Conservation (phyloP, 140 eudicot genomes). For the Cichorium intybus region DNA sequence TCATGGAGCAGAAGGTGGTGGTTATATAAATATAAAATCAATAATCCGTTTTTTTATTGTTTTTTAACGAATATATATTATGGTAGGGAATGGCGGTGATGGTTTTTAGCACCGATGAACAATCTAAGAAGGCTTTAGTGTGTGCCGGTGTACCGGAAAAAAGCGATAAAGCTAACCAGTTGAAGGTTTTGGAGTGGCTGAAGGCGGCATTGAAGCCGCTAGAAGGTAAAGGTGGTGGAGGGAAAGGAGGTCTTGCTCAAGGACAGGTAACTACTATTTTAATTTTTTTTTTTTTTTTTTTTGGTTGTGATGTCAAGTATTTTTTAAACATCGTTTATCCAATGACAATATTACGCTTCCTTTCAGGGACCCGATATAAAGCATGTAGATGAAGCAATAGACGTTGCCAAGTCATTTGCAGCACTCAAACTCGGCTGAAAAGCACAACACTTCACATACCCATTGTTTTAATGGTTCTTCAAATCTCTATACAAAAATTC, state of each 20-base stretch:
- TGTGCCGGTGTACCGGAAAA: slow-evolving; percentile 96
- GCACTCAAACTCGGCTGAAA: slow-evolving; percentile 56
- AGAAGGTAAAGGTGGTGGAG: slow-evolving; percentile 88
- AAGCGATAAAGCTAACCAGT: slow-evolving; percentile 50
- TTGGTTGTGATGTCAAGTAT: too few relatives aligned
- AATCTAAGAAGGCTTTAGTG: slow-evolving; percentile 66
- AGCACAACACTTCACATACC: background rate
- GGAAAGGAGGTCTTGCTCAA: slow-evolving; percentile 87
- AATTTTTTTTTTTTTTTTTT: too few relatives aligned
- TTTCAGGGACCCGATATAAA: slow-evolving; percentile 64
- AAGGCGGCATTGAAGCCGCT: slow-evolving; percentile 61
- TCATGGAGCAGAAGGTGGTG: slow-evolving; percentile 93
- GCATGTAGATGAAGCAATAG: slow-evolving; percentile 62
- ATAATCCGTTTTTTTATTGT: background rate
- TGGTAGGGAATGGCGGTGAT: slow-evolving; percentile 75
- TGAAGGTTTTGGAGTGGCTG: slow-evolving; percentile 83
- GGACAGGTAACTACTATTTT: slow-evolving; percentile 62
- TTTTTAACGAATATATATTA: background rate
- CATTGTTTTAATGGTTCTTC: background rate
- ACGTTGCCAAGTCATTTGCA: slow-evolving; percentile 73
- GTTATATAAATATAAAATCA: background rate
- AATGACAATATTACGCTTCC: background rate
- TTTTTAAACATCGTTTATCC: background rate
- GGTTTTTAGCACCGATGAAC: slow-evolving; percentile 84
- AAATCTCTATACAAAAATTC: slow-evolving; percentile 11